phyloP scores from a whole-genome alignment of 2,329 filamentous ascomycete genomes.

The Neofusicoccum umdonicola region DNA sequence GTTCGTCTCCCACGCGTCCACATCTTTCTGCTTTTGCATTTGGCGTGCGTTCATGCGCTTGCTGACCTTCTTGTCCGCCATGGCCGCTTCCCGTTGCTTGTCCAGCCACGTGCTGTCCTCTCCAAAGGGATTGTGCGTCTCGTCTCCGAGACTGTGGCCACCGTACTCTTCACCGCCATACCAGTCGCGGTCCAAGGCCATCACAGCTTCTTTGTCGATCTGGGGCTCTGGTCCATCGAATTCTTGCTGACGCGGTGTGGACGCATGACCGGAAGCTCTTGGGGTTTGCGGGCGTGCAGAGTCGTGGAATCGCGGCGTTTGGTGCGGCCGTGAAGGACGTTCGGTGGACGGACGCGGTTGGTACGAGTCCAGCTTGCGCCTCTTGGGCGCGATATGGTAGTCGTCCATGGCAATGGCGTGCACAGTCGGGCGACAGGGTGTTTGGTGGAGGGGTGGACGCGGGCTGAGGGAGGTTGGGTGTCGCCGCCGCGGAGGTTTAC shows the following conservation, averaged over 20 bases:
- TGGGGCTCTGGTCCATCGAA: conserved; percentile 63
- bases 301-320: conserved; percentile 22
- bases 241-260: conserved; percentile 51
- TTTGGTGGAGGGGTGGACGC: neutral
- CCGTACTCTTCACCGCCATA: conserved; percentile 78
- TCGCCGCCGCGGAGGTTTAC: conserved; percentile 11
- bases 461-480: neutral
- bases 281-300: conserved; percentile 38
- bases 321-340: conserved; percentile 19
- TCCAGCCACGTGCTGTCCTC: conserved; percentile 72
- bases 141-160: conserved; percentile 83
- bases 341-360: conserved; percentile 56
- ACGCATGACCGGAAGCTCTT: conserved; percentile 28
- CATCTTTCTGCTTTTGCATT: conserved; percentile 86
- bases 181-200: conserved; percentile 85
- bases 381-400: conserved; percentile 54
- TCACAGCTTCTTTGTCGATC: conserved; percentile 65
- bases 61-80: conserved; percentile 77
- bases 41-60: conserved; percentile 70
- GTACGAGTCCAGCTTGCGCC: conserved; percentile 65
- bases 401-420: conserved; percentile 35
- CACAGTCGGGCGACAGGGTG: neutral
- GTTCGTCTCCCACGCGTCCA: conserved; percentile 98
- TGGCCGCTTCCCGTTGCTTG: conserved; percentile 68
- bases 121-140: conserved; percentile 86